Base-by-base conservation (phyloP, 1,284 basidiomycete species). In the Apiotrichum siamense region DNA sequence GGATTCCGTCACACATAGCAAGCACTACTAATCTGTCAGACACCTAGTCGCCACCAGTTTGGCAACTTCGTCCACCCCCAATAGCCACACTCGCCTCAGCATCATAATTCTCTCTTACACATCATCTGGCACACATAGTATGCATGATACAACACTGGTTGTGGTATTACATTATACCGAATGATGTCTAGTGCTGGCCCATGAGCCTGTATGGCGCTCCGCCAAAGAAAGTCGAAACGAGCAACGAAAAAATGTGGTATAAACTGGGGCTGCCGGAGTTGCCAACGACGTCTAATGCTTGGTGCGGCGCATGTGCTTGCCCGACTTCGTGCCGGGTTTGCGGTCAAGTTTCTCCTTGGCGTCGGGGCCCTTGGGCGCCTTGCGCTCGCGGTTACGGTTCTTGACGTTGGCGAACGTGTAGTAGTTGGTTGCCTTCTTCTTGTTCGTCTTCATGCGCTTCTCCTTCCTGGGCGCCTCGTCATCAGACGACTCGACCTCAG, bases 351-450 rank as follows among this genome's bases (percentile, higher is more conserved):
- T 33, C 38, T 33, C 46, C 23, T 32, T 25, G 17, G 21, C 45
- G 17, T 36, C 45, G 7, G 55, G 49, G 17, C 45, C 49, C 54
- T 66, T 67, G 41, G 73, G 73, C 25, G 65, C 54, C 54, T 73
- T 72, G 32, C 70, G 62, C 12, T 73, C 72, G 43, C 74, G 61
- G 62, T 76, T 91, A 70, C 86, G 88, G 76, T 91, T 92, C 78
- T 93, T 92, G 66, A 92, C 88, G 64, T 92, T 92, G 54, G 86
- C 81, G 42, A 70, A 79, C 7, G 85, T 83, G 77, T 90, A 97
- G 78, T 92, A 98, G 77, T 97, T 97, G 53, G 81, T 80, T 17
- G 88, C 83, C 75, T 90, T 93, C 77, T 84, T 85, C 86, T 94
- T 96, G 77, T 84, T 88, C 2, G 91, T 94, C 60, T 82, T 93